Percentiles rank a stretch among this genome's conserved stretches.
Conservation (phyloP, 345 rosid species). For the Eucalyptus sideroxylon region DNA sequence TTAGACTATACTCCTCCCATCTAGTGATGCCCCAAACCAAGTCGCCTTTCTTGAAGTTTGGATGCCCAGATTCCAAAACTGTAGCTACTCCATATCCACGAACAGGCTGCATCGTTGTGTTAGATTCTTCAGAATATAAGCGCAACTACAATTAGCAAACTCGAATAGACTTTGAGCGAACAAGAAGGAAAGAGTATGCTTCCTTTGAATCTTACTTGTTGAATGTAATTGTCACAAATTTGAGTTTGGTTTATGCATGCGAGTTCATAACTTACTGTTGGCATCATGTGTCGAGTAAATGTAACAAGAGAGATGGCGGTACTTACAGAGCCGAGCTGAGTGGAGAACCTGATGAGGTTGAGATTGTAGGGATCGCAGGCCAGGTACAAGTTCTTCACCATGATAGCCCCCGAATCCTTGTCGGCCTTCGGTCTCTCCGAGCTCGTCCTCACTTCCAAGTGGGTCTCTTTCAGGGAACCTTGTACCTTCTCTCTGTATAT, state of each 20-base stretch:
- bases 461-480: too few relatives aligned
- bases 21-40: conserved; percentile 1
- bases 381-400: too few relatives aligned
- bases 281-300: not conserved
- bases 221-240: not conserved
- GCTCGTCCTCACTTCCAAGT: too few relatives aligned
- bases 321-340: too few relatives aligned
- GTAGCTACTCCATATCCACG: conserved; percentile 2
- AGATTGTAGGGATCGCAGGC: too few relatives aligned
- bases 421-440: too few relatives aligned
- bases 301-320: not conserved
- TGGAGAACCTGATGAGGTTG: too few relatives aligned
- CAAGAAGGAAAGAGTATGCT: not conserved
- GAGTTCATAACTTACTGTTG: not conserved
- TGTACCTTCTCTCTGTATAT: too few relatives aligned
- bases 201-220: not conserved
- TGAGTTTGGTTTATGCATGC: not conserved
- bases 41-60: conserved; percentile 1
- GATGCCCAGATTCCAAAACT: conserved; percentile 4
- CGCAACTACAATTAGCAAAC: not conserved
- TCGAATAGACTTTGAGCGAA: not conserved
- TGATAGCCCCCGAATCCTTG: too few relatives aligned
- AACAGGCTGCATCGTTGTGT: not conserved
- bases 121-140: not conserved
- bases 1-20: conserved; percentile 16